Base-by-base conservation (phyloP, 148 eudicot species). In the Rhododendron mucronatum region DNA sequence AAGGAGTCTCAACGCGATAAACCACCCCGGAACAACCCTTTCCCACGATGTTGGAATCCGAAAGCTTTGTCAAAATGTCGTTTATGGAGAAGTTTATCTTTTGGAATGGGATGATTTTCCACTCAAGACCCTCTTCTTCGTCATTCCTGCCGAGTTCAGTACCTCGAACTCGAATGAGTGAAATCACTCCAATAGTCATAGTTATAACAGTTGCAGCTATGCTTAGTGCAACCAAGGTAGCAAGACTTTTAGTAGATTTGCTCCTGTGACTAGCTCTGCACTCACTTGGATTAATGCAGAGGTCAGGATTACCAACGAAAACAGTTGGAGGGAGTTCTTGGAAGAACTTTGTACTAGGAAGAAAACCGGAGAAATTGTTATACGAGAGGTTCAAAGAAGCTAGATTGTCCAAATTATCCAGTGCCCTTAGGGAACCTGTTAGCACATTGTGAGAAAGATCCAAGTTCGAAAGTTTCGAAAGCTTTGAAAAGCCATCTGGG, bases 11-110 rank as follows among this genome's bases (percentile, higher is more conserved):
- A n/a, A 88, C 91, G 1, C 90, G 88, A 51, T 90, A 90, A 48
- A 90, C 91, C 57, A 88, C 79, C n/a, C 91, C 90, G 5, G 91
- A 90, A 75, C 90, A 33, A 48, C 91, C 91, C 63, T 85, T 88
- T 33, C 91, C 91, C 23, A 90, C 88, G 26, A 90, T 88, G 82
- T 90, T 90, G 5, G 87, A 77, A 50, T 90, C 91, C 2, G 78
- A 55, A 44, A 90, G 90, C 63, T 87, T 76, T 78, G 87, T 78
- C n/a, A 90, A 81, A 28, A 90, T 80, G 11, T 88, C 90, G 28
- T 86, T 50, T 12, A 90, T 86, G 11, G 88, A 88, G 88, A 90
- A 88, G 69, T 84, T 88, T 3, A 90, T 85, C 88, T 88, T 90
- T 53, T 88, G 91, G 83, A 88, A 90, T 65, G 87, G 91, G 84